Evolutionary conservation across 768 basidiomycete species (phyloP), one percentile per base, ranked within the genome.

Genomic region (Gautieria morchelliformis): DNA sequence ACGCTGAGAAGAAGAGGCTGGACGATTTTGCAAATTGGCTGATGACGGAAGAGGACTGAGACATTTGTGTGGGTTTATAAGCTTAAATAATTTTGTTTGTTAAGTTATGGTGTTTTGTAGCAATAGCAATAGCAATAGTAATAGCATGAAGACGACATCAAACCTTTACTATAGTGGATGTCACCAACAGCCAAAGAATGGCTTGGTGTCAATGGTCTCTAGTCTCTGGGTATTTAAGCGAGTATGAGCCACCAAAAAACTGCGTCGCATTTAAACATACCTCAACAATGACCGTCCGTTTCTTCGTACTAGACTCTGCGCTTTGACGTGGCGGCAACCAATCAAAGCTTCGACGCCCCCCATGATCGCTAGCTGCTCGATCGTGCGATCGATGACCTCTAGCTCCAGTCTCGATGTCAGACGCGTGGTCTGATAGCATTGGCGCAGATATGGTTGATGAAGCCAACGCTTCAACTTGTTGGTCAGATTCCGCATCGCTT

Each of bases 21-120:
- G 93, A 95, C 54, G 80, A 84, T 68, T 96, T 95, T 66, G 89
- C 90, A 0, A 72, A 82, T 40, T 95, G 93, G 93, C 74, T 96
- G 47, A 77, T 93, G 71, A 78, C 79, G 9, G 89, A 92, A 70
- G 88, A 82, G 37, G 87, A 91, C 62, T 87, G 63, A 52, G 24
- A 20, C 10, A 24, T 2, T 15, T 19, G 42, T 42, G 19, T 52
- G 40, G 20, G 7, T 4, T 49, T 30, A 2, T 49, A 49, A 24
- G 24, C 11, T 49, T 49, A 24, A 5, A 6, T 49, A 9, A 5
- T 49, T 30, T 49, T 27, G 2, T 27, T 27, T 27, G 27, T 27
- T 11, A 15, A 24, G 14, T 30, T 49, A 49, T 11, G 17, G 45
- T 27, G 24, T 19, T 4, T 30, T 49, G 27, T 27, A 30, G 48